These are phyloP conservation scores for Cyberlindnera subsufficiens DNA, from an alignment of 805 yeast genomes.

Conservation along the genomic window DNA sequence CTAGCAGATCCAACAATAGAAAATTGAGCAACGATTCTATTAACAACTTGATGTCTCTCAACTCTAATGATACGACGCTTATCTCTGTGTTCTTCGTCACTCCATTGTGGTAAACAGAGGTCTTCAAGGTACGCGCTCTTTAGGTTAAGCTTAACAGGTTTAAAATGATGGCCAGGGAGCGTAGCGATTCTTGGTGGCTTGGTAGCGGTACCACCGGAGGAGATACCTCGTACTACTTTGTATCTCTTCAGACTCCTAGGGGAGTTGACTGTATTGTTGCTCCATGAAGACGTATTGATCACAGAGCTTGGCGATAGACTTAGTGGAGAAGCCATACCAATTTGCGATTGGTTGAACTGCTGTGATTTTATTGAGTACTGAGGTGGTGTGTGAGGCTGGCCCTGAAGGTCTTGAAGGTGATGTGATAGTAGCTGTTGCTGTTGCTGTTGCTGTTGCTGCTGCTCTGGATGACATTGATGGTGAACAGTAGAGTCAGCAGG, in stretches of 20 bases:
- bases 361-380: no score
- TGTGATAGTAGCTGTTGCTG: no score
- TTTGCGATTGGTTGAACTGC: no score
- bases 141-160: conserved; percentile 45
- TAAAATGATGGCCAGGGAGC: conserved; percentile 24
- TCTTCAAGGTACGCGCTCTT: conserved; percentile 40
- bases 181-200: conserved; percentile 42
- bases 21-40: conserved; percentile 42
- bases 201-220: conserved; percentile 52
- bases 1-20: conserved; percentile 46
- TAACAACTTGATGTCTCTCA: conserved; percentile 46
- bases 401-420: no score
- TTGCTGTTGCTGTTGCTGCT: no score
- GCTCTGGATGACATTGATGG: no score
- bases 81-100: conserved; percentile 37
- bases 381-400: no score
- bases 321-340: no score
- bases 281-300: no score
- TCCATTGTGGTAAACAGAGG: conserved; percentile 49
- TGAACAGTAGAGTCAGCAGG: conserved; percentile 7
- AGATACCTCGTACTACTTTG: conserved; percentile 48
- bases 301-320: no score
- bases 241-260: conserved; percentile 14
- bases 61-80: conserved; percentile 52
- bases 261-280: no score